Evolutionary conservation across 2,329 filamentous ascomycete species (phyloP), one percentile per base, ranked within the genome.

Genomic region (Aspergillaceae sp.): DNA sequence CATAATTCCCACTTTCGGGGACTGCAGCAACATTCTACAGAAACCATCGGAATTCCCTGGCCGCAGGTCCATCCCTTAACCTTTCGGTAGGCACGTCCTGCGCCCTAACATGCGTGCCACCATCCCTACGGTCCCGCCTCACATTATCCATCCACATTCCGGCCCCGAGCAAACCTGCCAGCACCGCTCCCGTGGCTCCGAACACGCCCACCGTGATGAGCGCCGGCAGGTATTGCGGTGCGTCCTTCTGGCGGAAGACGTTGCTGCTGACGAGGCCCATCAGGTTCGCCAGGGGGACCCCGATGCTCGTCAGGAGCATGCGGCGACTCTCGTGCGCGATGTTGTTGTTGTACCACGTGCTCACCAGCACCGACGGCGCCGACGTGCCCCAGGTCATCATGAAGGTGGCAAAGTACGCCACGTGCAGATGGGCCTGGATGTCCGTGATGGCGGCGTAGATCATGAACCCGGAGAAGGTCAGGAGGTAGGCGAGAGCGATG

Each of bases 301-400:
- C 83, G 11, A 89, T 76, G 29, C 79, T 82, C 0, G 85, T 89
- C 9, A 88, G 70, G 0, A 82, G 74, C 4, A 87, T 74, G 41
- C 86, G 81, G 34, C 81, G 78, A 47, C 83, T 82, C 64, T 90
- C 86, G 56, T 90, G 78, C 1, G 85, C 84, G 46, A 88, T 78
- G 61, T 91, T 91, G 71, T 90, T 90, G 68, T 87, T 90, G 68
- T 88, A 89, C 82, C 82, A 84, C 47, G 79, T 72, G 53, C 80
- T 69, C 6, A 67, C 71, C 8, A 90, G 71, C 6, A 89, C 84
- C 0, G 80, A 85, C 0, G 86, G 85, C 0, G 85, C 84, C 1
- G 80, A 83, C 0, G 84, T 87, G 10, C 86, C 86, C 81, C 84
- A 88, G 7, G 81, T 84, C 83, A 89, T 87, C 82, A 89, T 85